phyloP scores from a whole-genome alignment of 1,139 yeast genomes.

The Blastobotrys apis region DNA sequence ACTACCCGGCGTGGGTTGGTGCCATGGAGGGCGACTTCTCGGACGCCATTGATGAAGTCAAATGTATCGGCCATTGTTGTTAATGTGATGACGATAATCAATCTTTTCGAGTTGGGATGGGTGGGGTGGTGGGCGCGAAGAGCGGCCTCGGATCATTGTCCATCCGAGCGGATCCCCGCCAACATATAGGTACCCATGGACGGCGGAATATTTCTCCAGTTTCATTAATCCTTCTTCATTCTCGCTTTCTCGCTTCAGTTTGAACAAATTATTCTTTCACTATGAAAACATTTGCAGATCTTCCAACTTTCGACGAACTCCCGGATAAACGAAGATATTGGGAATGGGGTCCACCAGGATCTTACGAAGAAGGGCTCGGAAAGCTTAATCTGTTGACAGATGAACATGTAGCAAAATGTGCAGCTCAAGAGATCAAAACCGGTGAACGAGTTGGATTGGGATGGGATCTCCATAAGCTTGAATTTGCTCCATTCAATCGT shows the following conservation, averaged over 20 bases:
- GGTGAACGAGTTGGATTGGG: slow-evolving; percentile 25
- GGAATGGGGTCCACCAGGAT: slow-evolving; percentile 27
- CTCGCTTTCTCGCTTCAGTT: no score
- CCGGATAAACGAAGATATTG: slow-evolving; percentile 23
- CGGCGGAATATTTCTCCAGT: no score
- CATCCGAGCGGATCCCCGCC: no score
- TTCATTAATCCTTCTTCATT: no score
- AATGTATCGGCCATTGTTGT: background rate
- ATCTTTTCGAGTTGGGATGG: no score
- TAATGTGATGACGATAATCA: no score
- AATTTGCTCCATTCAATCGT: slow-evolving; percentile 21
- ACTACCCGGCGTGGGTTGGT: background rate
- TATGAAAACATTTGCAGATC: slow-evolving; percentile 18
- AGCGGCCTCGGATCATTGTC: no score
- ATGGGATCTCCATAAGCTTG: slow-evolving; percentile 22
- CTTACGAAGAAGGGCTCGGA: slow-evolving; percentile 26
- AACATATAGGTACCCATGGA: no score
- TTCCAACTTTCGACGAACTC: slow-evolving; percentile 22
- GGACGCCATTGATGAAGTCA: background rate
- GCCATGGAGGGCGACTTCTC: slow-evolving; percentile 1
- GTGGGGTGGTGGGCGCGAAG: no score
- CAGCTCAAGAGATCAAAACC: slow-evolving; percentile 22
- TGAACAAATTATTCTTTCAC: no score
- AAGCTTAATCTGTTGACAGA: slow-evolving; percentile 24
- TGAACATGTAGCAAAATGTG: slow-evolving; percentile 22